Evolutionary conservation across 495 filamentous ascomycete genomes (phyloP), one percentile per base, ranked within the genome.

Genomic region (Sphaerosporella brunnea): DNA sequence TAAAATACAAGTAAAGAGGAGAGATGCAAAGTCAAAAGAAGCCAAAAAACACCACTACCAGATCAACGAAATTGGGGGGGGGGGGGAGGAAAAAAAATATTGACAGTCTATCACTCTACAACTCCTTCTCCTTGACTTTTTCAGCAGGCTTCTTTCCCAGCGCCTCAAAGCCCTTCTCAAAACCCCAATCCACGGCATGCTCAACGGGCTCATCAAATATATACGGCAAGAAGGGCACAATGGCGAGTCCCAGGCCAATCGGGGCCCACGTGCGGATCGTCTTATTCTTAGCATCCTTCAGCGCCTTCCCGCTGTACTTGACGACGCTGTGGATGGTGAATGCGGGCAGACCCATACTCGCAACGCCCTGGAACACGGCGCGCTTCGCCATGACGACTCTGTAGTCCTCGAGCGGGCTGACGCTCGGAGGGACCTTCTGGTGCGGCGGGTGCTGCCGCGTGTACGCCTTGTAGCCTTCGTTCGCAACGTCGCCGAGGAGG

Each of bases 391-490:
- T 92, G 7, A 95, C 80, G 48, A 83, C 78, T 13, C 86, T 69
- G 51, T 83, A 97, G 61, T 97, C 88, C 55, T 97, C 85, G 15
- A 93, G 68, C 30, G 56, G n/a, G 2, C 45, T 1, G 16, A 46
- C 34, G 8, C n/a, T 41, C 16, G 23, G 38, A n/a, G n/a, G n/a
- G n/a, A n/a, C n/a, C n/a, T n/a, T n/a, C n/a, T n/a, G n/a, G 2
- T 28, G 10, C 15, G 43, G 19, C 35, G n/a, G 9, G 19, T 49
- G 16, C 23, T 51, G 43, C 2, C 47, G 48, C 78, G 77, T 66
- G 59, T 93, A 96, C 10, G 87, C 78, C 60, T 94, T 95, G 69
- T 96, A 97, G 4, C 90, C 90, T 63, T 97, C 90, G 58, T 96
- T 76, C 45, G 73, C 69, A 45, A 95, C 87, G 56, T 97, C 90